Conservation (phyloP, 371 early-diverging fungal species). For the Quaeritorhiza haematococci region DNA sequence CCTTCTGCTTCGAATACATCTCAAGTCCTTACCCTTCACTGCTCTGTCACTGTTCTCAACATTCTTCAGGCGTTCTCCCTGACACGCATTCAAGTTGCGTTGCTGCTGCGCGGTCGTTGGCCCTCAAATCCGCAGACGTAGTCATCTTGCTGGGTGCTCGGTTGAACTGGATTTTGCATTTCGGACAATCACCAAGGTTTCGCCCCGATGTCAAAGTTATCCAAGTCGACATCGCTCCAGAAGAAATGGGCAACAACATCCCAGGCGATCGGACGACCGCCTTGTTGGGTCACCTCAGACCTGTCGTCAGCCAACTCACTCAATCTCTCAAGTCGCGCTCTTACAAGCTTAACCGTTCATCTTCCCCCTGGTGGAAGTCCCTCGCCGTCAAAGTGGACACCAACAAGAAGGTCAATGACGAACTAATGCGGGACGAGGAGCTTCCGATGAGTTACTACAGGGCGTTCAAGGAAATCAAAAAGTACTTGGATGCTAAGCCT, state of each 20-base stretch:
- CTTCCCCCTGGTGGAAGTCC: conserved; percentile 22
- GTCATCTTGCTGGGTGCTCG: conserved; percentile 69
- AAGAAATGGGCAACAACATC: conserved; percentile 52
- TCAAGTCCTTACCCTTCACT: too few relatives aligned
- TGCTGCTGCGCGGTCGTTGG: conserved; percentile 66
- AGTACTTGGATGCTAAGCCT: conserved; percentile 29
- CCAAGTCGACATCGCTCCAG: conserved; percentile 66
- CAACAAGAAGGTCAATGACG: conserved; percentile 40
- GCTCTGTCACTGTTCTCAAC: too few relatives aligned
- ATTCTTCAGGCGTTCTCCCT: too few relatives aligned
- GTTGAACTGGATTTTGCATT: conserved; percentile 79
- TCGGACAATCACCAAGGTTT: conserved; percentile 63
- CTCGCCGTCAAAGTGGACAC: conserved; percentile 36
- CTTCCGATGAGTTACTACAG: conserved; percentile 64
- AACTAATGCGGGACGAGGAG: conserved; percentile 30
- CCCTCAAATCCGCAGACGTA: conserved; percentile 65
- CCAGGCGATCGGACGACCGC: conserved; percentile 38
- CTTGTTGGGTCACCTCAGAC: conserved; percentile 60
- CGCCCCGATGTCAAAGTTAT: conserved; percentile 51
- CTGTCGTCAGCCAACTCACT: conserved; percentile 47
- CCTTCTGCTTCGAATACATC: too few relatives aligned
- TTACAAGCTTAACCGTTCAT: not conserved
- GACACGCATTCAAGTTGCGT: conserved; percentile 62
- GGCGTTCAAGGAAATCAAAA: conserved; percentile 61
- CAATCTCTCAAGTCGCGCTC: not conserved